Base-by-base conservation (phyloP, 2,329 filamentous ascomycete species). In the Cladosporium sp. region DNA sequence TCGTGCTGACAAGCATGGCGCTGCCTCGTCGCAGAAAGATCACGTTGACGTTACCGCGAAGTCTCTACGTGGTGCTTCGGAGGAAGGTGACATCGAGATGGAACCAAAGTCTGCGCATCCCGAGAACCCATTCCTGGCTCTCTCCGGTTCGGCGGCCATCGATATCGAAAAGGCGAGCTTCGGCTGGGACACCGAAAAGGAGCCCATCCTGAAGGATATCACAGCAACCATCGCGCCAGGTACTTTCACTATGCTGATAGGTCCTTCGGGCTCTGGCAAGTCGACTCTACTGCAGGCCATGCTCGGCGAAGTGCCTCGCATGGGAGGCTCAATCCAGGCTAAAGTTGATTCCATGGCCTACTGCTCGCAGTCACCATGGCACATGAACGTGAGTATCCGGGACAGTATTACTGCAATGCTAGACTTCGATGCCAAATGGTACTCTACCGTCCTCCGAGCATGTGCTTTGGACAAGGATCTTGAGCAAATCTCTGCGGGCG, bases 261-360 rank as follows among this genome's bases (percentile, higher is more conserved):
- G 83, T 18, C 82, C 83, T 18, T 81, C 83, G 28, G 83, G 82
- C 5, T 84, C 80, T 66, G 84, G 83, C 4, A 86, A 85, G 66
- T 84, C 83, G 23, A 84, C 82, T 4, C 70, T 86, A 5, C 75
- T 82, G 5, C 80, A 81, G 65, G 75, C 77, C 21, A 70, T 83
- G 18, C 76, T 83, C 0, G 80, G 81, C 28, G 81, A 83, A 66
- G 74, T 79, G 0, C 75, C 77, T 2, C 74, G 72, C 29, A 61
- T 73, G 3, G 31, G 62, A 56, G 76, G 76, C 56, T 72, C 70
- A 23, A 65, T 78, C 55, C 70, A 73, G 37, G 62, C 77, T 6
- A 74, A 72, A 18, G 74, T 74, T 5, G 44, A 50, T 8, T 49
- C 74, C 44, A 74, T 78, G 55, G 76, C 77, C 23, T 73, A 75